Evolutionary conservation across 805 yeast species (phyloP), one percentile per base, ranked within the genome.

Genomic region (Suhomyces emberorum): DNA sequence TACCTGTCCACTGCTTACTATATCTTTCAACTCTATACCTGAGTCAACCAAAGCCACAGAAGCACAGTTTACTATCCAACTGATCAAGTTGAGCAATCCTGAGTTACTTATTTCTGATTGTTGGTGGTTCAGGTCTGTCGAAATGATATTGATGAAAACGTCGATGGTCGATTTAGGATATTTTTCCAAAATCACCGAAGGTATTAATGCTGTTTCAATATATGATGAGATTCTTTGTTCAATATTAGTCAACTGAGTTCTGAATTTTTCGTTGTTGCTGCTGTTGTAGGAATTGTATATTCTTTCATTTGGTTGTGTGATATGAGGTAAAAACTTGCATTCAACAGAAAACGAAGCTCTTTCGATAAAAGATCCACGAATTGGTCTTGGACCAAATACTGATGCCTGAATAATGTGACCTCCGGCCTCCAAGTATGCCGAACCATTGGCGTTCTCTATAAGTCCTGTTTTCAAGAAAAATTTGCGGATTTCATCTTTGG

Each of bases 151-250:
- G 4, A 93, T 66, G 43, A 81, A 82, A 11, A 91, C 73, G 51
- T 83, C 93, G 39, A 91, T 86, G 14, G 89, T 79, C 2, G 96
- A 85, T 59, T 91, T 91, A 4, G 98, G 97, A 57, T 93, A 93
- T 43, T 81, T 79, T 10, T 76, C 76, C 22, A 87, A 63, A 14
- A 81, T 47, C 2, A 84, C 67, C 1, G 80, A 59, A 7, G 82
- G 75, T 16, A 70, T 54, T 12, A 79, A 52, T 27, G 81, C 59
- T 3, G 79, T 66, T 36, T 74, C 72, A 7, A 81, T 57, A 40
- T 70, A 77, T 12, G 74, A 66, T n/a, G 76, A 59, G 49, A 74
- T 55, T 50, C 76, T 56, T 56, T 76, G 69, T 58, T 73, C 76
- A 42, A 62, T 47, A 21, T 48, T 54, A 8, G 68, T 56, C 38